Conservation (phyloP, 2,329 filamentous ascomycete species). For the Harringtonia lauricola region DNA sequence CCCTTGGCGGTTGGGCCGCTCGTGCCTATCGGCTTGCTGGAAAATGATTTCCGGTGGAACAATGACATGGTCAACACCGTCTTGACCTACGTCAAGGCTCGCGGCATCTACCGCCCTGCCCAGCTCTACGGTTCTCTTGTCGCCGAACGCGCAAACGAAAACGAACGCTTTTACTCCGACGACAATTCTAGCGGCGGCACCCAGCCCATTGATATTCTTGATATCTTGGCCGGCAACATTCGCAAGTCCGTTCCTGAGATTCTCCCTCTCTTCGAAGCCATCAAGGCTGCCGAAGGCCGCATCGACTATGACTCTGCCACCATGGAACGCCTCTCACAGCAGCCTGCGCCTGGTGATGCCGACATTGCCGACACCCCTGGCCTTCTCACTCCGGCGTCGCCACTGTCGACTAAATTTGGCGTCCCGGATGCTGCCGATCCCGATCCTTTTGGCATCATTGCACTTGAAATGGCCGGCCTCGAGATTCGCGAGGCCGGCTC, state of each 20-base stretch:
- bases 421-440: constrained; percentile 71
- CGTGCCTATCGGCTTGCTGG: constrained; percentile 38
- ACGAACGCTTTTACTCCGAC: constrained; percentile 45
- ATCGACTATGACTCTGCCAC: constrained; percentile 58
- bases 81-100: constrained; percentile 47
- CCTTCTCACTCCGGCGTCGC: constrained; percentile 21
- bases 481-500: constrained; percentile 87
- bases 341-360: constrained; percentile 68
- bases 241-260: constrained; percentile 42
- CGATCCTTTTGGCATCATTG: constrained; percentile 83
- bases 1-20: constrained; percentile 39
- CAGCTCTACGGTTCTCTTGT: constrained; percentile 46
- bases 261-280: constrained; percentile 61
- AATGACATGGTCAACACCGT: constrained; percentile 43
- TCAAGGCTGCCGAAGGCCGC: constrained; percentile 81
- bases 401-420: constrained; percentile 44
- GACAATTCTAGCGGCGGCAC: constrained; percentile 7
- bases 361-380: constrained; percentile 35
- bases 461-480: constrained; percentile 80
- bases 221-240: constrained; percentile 47
- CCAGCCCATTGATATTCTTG: constrained; percentile 34
- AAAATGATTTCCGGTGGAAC: constrained; percentile 32
- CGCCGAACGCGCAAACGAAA: constrained; percentile 46
- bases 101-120: constrained; percentile 42
- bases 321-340: constrained; percentile 50